Conservation (phyloP, 2,329 filamentous ascomycete species). For the Verticillium isaacii region DNA sequence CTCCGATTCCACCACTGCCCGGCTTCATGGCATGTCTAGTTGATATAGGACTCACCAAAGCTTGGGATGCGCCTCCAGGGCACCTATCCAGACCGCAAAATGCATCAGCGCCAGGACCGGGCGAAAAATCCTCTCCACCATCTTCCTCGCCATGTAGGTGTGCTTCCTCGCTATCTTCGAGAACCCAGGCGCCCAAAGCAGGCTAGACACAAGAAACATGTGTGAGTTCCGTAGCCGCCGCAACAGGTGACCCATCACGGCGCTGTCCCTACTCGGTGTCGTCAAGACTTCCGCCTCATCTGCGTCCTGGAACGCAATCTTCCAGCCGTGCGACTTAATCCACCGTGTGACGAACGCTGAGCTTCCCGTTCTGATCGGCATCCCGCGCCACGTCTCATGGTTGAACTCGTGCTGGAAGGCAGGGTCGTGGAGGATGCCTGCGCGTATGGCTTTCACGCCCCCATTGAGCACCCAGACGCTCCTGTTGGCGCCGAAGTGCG, state of each 20-base stretch:
- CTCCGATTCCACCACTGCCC: too few relatives aligned
- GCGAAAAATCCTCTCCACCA: constrained; percentile 9
- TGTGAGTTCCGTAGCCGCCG: constrained; percentile 18
- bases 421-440: constrained; percentile 15
- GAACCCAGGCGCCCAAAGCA: constrained; percentile 5
- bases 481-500: constrained; percentile 16
- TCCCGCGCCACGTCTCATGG: constrained; percentile 15
- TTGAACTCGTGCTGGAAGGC: constrained; percentile 17
- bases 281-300: constrained; percentile 18
- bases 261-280: constrained; percentile 10
- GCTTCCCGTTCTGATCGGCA: constrained; percentile 18
- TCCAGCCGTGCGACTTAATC: constrained; percentile 19
- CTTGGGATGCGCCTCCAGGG: background rate
- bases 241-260: constrained; percentile 16
- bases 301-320: constrained; percentile 18
- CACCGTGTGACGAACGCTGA: constrained; percentile 22
- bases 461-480: constrained; percentile 21
- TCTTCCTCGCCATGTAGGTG: constrained; percentile 11
- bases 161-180: constrained; percentile 4
- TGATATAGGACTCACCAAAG: background rate
- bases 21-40: too few relatives aligned
- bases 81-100: constrained; percentile 2
- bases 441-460: constrained; percentile 20
- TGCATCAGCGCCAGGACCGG: constrained; percentile 7
- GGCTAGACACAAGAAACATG: constrained; percentile 1